Evolutionary conservation across 2,329 filamentous ascomycete genomes (phyloP).

Genomic region (Sarocladium brachiariae): DNA sequence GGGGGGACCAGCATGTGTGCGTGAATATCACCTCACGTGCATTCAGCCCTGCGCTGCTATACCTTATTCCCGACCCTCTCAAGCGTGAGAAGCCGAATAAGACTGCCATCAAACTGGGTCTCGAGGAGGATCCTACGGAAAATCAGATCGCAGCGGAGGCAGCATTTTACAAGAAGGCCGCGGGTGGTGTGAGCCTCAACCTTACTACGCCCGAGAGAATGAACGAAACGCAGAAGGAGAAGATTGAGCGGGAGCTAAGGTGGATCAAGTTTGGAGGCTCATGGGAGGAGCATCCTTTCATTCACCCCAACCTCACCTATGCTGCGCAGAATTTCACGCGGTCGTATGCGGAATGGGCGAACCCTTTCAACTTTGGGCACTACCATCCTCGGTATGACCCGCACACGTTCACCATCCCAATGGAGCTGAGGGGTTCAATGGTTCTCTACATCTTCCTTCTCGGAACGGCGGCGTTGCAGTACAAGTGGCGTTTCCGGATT

Average conservation of each 20-base stretch:
- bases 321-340: slow-evolving; percentile 31
- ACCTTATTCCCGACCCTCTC: slow-evolving; percentile 16
- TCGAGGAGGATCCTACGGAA: slow-evolving; percentile 6
- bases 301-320: slow-evolving; percentile 30
- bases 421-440: slow-evolving; percentile 35
- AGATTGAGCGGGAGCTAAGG: slow-evolving; percentile 15
- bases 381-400: slow-evolving; percentile 34
- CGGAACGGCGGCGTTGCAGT: slow-evolving; percentile 28
- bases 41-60: slow-evolving; percentile 24
- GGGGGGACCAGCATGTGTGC: slow-evolving; percentile 24
- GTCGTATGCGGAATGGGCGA: slow-evolving; percentile 32
- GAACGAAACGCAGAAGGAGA: not conserved
- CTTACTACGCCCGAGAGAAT: not conserved
- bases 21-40: slow-evolving; percentile 23
- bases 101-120: slow-evolving; percentile 8
- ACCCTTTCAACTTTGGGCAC: slow-evolving; percentile 32
- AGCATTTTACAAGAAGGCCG: slow-evolving; percentile 10
- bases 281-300: slow-evolving; percentile 34
- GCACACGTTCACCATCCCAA: slow-evolving; percentile 34
- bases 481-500: slow-evolving; percentile 25
- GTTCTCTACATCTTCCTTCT: slow-evolving; percentile 33
- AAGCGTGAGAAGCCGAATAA: slow-evolving; percentile 7
- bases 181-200: not conserved
- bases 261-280: slow-evolving; percentile 33
- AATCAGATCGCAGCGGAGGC: slow-evolving; percentile 12